Conservation (phyloP, 2,329 filamentous ascomycete genomes). For the Neoarthrinium moseri region DNA sequence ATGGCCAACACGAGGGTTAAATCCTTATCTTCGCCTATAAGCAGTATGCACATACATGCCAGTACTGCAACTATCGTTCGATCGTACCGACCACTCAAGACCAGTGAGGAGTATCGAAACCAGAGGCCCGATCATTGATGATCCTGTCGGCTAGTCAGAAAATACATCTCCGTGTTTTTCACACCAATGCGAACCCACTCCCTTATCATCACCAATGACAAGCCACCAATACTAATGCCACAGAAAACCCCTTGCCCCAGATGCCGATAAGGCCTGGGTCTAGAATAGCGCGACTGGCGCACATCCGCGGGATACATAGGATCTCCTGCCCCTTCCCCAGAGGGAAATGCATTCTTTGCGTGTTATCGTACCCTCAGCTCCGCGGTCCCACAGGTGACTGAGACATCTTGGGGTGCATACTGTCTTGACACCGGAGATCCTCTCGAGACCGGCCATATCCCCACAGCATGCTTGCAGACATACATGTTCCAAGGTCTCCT, state of each 20-base stretch:
- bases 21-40: too few relatives aligned
- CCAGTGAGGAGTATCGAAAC: too few relatives aligned
- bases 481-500: background rate
- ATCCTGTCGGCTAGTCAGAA: background rate
- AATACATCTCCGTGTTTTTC: conserved; percentile 2
- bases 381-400: too few relatives aligned
- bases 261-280: background rate
- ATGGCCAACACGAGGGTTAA: too few relatives aligned
- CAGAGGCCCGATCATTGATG: too few relatives aligned
- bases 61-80: too few relatives aligned
- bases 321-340: too few relatives aligned
- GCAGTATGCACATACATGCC: too few relatives aligned
- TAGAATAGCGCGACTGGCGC: conserved; percentile 1
- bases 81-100: too few relatives aligned
- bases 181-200: conserved; percentile 4
- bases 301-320: conserved; percentile 19
- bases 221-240: background rate
- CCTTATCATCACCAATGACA: conserved; percentile 9
- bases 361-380: too few relatives aligned
- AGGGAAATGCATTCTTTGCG: too few relatives aligned
- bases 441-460: background rate
- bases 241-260: background rate
- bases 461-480: background rate
- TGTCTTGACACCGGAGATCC: background rate
- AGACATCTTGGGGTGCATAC: too few relatives aligned